Percentiles rank a stretch among this genome's conserved stretches.
Evolutionary conservation across 2,329 filamentous ascomycete genomes (phyloP).

Genomic region (Xylariaceae sp.): DNA sequence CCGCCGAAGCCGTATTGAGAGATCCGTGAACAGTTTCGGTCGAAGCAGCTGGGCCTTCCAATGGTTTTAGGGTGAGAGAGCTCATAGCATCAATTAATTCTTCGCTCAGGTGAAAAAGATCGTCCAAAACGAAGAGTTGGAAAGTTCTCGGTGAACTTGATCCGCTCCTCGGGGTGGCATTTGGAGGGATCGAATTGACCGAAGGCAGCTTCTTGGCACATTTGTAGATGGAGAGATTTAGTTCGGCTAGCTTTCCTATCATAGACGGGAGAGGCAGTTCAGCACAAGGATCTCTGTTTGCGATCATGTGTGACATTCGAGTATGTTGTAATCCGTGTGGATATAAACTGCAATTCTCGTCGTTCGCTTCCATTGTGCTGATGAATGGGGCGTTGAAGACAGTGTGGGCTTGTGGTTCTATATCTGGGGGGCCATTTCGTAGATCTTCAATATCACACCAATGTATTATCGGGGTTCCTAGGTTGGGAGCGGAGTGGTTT

Average conservation of each 20-base stretch:
- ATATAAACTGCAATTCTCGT: too few relatives aligned
- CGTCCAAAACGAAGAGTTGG: conserved; percentile 5
- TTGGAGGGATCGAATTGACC: neutral
- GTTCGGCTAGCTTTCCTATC: conserved; percentile 2
- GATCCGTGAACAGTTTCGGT: too few relatives aligned
- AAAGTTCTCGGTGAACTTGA: neutral
- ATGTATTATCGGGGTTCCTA: too few relatives aligned
- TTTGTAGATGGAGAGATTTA: conserved; percentile 12
- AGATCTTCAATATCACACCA: too few relatives aligned
- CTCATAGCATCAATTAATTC: conserved; percentile 7
- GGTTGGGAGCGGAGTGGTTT: too few relatives aligned
- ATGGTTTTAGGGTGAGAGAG: neutral
- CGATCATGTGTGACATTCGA: too few relatives aligned
- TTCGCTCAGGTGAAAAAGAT: conserved; percentile 10
- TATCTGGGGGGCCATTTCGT: too few relatives aligned
- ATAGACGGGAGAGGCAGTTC: neutral
- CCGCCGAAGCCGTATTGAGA: neutral
- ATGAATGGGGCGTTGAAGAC: too few relatives aligned
- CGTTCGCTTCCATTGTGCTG: too few relatives aligned
- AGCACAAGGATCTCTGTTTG: too few relatives aligned
- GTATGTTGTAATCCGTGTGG: too few relatives aligned
- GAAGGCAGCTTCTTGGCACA: conserved; percentile 14
- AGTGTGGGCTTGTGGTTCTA: too few relatives aligned
- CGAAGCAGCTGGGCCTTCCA: neutral
- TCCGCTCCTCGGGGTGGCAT: neutral